Percentiles rank a stretch among this genome's conserved stretches.
Conservation (phyloP, 768 basidiomycete species). For the Tylopilus rubrobrunneus region DNA sequence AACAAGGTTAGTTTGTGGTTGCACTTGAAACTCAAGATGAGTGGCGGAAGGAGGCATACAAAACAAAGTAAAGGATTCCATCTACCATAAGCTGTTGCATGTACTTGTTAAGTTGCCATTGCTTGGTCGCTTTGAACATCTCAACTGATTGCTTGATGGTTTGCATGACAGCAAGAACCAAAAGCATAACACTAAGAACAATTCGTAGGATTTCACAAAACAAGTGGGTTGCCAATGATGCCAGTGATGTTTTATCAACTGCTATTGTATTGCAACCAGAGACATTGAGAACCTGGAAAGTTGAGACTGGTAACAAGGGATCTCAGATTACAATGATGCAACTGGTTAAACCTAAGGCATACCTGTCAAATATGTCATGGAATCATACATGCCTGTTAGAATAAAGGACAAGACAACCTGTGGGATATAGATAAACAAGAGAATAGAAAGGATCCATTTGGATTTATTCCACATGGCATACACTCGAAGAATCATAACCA, state of each 20-base stretch:
- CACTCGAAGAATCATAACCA: neutral
- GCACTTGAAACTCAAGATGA: neutral
- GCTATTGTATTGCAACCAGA: neutral
- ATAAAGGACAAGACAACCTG: neutral
- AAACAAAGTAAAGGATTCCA: slow-evolving; percentile 3
- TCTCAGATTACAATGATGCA: neutral
- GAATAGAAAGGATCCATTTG: neutral
- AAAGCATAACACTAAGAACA: neutral
- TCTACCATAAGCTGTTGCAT: neutral
- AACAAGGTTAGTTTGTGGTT: neutral
- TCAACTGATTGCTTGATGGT: neutral
- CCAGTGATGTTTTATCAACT: too few relatives aligned
- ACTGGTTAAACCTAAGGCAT: neutral
- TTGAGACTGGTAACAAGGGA: neutral
- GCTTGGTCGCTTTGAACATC: neutral
- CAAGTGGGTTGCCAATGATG: too few relatives aligned
- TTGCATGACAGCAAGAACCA: neutral
- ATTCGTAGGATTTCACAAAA: too few relatives aligned
- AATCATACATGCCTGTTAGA: neutral
- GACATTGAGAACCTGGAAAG: neutral
- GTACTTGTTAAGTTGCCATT: neutral
- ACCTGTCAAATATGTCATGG: too few relatives aligned
- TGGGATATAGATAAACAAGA: neutral
- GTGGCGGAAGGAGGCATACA: too few relatives aligned
- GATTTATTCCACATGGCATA: neutral